phyloP scores from a whole-genome alignment of 2,329 filamentous ascomycete species.

The Cordyceps farinosa region DNA sequence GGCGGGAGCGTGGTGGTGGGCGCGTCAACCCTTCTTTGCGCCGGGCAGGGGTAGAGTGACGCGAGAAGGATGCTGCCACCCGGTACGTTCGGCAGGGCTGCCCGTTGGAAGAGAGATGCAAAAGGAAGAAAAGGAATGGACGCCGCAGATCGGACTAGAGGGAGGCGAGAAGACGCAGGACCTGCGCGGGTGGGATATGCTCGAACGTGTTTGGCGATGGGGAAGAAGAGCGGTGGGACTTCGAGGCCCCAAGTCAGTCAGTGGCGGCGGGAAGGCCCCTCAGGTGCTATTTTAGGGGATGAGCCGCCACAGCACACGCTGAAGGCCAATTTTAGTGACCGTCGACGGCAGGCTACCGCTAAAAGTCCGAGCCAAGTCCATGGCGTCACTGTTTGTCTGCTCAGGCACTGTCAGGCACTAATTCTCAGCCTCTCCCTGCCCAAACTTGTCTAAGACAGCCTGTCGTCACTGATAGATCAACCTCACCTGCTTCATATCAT shows the following conservation, averaged over 20 bases:
- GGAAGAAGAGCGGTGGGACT: neutral
- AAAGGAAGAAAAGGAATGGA: conserved; percentile 2
- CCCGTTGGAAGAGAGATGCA: neutral
- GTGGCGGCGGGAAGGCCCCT: too few species aligned
- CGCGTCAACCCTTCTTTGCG: conserved; percentile 8
- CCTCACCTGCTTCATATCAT: neutral
- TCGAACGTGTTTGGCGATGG: neutral
- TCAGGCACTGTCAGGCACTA: neutral
- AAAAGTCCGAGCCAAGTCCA: neutral
- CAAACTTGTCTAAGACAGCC: neutral
- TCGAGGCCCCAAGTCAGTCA: neutral
- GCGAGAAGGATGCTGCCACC: neutral
- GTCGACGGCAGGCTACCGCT: neutral
- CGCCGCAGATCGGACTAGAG: neutral
- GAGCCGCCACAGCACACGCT: neutral
- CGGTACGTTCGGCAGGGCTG: neutral
- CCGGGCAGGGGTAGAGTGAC: conserved; percentile 1
- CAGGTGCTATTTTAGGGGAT: neutral
- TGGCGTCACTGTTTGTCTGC: neutral
- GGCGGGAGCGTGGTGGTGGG: neutral
- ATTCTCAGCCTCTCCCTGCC: neutral
- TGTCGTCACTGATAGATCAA: neutral
- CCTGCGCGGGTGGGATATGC: neutral
- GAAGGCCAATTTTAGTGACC: neutral
- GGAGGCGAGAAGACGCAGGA: neutral